These are phyloP conservation scores for Psidium guajava DNA, from an alignment of 345 rosid species.

Conservation along the genomic window DNA sequence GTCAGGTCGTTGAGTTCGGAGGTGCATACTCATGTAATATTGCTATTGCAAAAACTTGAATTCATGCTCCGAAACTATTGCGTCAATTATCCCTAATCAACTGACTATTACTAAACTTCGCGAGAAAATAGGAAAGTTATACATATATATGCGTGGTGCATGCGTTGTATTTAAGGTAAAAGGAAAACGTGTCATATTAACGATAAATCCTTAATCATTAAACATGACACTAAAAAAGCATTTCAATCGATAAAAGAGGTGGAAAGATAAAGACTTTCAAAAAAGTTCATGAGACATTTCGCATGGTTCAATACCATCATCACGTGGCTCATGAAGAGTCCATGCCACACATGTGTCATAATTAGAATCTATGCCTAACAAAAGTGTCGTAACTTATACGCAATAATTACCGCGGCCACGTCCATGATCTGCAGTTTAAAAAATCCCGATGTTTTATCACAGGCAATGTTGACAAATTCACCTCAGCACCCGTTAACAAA, in stretches of 20 bases:
- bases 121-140: not conserved
- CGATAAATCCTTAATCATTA: too few species aligned
- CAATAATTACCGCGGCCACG: not conserved
- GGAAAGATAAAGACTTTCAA: fast-evolving
- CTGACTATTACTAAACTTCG: not conserved
- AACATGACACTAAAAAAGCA: not conserved
- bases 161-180: too few species aligned
- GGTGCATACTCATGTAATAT: too few species aligned
- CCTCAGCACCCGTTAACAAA: not conserved
- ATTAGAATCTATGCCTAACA: not conserved
- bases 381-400: not conserved
- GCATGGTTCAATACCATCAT: not conserved
- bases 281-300: not conserved
- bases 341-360: not conserved
- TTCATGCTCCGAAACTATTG: too few species aligned
- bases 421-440: not conserved
- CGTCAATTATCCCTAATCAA: not conserved
- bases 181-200: not conserved
- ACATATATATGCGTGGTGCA: not conserved
- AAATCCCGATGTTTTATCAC: not conserved
- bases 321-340: fast-evolving
- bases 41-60: not conserved
- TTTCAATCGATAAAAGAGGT: not conserved
- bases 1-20: not conserved
- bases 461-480: not conserved